These are phyloP conservation scores for Penicillium brasilianum DNA, from an alignment of 2,329 filamentous ascomycete genomes.

Conservation along the genomic window DNA sequence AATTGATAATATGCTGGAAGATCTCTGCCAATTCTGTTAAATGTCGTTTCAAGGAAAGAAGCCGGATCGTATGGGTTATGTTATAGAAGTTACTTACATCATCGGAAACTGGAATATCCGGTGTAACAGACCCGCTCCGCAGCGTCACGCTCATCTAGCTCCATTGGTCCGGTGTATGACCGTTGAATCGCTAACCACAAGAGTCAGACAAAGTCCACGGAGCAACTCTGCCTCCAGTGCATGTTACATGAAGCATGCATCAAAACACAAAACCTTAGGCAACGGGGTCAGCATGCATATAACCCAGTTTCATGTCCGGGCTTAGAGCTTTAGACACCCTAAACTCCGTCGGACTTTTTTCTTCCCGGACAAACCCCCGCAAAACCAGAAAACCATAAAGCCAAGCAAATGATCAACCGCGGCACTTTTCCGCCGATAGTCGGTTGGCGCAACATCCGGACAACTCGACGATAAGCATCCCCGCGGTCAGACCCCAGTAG, in stretches of 20 bases:
- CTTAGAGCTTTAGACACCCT: background rate
- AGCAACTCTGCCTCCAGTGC: background rate
- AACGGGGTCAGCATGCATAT: background rate
- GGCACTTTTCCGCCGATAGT: background rate
- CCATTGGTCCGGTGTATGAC: no score
- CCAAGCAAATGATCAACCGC: background rate
- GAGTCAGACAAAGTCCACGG: background rate
- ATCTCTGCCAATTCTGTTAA: background rate
- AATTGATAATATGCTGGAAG: background rate
- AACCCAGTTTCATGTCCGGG: background rate
- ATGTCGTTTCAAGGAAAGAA: background rate
- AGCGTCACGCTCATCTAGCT: background rate
- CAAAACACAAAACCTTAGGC: background rate
- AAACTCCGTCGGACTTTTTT: background rate
- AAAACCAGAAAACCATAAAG: background rate
- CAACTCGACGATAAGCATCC: background rate
- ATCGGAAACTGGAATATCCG: background rate
- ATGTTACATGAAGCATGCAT: background rate
- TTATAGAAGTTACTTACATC: background rate
- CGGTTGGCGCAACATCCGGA: background rate
- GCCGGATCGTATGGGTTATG: background rate
- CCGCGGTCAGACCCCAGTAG: background rate
- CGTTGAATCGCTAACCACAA: no score
- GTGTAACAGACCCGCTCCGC: background rate
- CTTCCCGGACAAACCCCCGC: slow-evolving; percentile 2